Percentiles rank a stretch among this genome's conserved stretches.
Evolutionary conservation across 1,284 basidiomycete species (phyloP).

Genomic region (Cryptococcus deneoformans): DNA sequence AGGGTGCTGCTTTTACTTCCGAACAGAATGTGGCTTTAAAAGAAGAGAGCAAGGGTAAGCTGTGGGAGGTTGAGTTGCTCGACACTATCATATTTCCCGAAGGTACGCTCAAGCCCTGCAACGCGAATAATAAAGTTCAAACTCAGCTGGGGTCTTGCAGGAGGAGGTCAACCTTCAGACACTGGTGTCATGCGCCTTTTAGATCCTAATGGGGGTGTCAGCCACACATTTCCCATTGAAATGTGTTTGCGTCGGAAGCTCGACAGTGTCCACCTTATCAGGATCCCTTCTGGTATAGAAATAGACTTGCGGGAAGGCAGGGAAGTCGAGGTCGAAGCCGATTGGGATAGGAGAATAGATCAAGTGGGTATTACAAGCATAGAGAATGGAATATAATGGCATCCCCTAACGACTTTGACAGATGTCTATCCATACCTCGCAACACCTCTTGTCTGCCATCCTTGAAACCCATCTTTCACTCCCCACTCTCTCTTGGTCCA

Average conservation of each 20-base stretch:
- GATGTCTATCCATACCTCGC: conserved; percentile 80
- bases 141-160: conserved; percentile 37
- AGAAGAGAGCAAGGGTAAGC: conserved; percentile 15
- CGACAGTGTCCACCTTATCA: conserved; percentile 73
- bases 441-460: conserved; percentile 78
- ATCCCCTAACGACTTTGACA: conserved; percentile 34
- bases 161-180: conserved; percentile 82
- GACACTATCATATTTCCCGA: conserved; percentile 89
- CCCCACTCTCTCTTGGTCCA: conserved; percentile 75
- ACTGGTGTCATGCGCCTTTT: conserved; percentile 59
- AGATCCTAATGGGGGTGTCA: conserved; percentile 37
- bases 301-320: conserved; percentile 51
- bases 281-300: conserved; percentile 53
- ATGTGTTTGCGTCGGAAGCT: conserved; percentile 69
- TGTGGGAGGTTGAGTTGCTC: conserved; percentile 60
- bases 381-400: not conserved
- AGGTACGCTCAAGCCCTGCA: conserved; percentile 30
- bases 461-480: conserved; percentile 63
- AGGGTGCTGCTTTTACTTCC: conserved; percentile 5
- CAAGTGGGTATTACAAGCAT: conserved; percentile 52
- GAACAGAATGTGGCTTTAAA: not conserved
- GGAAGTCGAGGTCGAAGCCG: conserved; percentile 61
- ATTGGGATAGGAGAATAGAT: conserved; percentile 69
- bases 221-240: conserved; percentile 60
- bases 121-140: not conserved